phyloP scores from a whole-genome alignment of 2,329 filamentous ascomycete species.

The Claviceps cyperi region DNA sequence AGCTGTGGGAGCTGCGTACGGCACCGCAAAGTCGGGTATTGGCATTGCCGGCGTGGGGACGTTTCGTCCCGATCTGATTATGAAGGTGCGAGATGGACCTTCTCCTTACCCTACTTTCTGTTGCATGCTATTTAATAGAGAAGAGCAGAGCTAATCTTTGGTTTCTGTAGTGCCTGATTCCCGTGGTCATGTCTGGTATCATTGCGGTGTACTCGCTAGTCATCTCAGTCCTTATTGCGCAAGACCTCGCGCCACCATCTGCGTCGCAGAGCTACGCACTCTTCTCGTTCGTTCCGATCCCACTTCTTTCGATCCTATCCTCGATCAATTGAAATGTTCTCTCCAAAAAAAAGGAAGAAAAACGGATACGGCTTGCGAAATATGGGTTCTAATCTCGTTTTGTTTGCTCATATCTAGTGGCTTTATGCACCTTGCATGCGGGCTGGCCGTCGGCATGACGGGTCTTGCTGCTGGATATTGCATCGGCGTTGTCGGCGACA shows the following conservation, averaged over 20 bases:
- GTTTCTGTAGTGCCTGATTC: constrained; percentile 54
- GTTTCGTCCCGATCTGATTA: constrained; percentile 75
- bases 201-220: constrained; percentile 96
- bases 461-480: constrained; percentile 91
- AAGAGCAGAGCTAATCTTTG: not conserved
- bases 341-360: not conserved
- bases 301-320: not conserved
- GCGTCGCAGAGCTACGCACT: constrained; percentile 56
- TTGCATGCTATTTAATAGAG: not conserved
- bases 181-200: constrained; percentile 97
- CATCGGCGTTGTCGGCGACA: constrained; percentile 90
- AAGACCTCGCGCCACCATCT: constrained; percentile 63
- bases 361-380: not conserved
- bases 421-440: constrained; percentile 87
- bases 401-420: constrained; percentile 35
- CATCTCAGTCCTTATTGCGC: constrained; percentile 87
- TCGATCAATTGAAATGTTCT: not conserved
- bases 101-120: not conserved
- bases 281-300: constrained; percentile 49
- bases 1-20: constrained; percentile 66
- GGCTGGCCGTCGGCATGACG: constrained; percentile 79
- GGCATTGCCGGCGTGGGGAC: constrained; percentile 76
- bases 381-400: constrained; percentile 1
- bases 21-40: constrained; percentile 78
- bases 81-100: constrained; percentile 52